Conservation (phyloP, 2,329 filamentous ascomycete species). For the Nemania serpens region DNA sequence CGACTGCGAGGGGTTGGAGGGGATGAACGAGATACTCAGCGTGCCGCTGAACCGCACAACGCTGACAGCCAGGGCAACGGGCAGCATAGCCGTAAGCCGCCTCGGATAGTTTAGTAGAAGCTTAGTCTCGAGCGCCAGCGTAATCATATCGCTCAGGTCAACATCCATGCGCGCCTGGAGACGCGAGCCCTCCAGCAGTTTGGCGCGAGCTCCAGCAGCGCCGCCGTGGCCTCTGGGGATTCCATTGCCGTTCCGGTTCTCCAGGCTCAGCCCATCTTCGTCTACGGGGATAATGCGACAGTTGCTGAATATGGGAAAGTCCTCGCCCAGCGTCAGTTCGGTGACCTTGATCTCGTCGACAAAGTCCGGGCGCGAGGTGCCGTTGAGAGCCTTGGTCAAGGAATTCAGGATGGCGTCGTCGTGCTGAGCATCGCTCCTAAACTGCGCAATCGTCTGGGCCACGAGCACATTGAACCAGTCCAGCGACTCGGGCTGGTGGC, state of each 20-base stretch:
- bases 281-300: slow-evolving; percentile 92
- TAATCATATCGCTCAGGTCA: slow-evolving; percentile 94
- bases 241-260: slow-evolving; percentile 33
- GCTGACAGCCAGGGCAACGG: slow-evolving; percentile 88
- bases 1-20: slow-evolving; percentile 68
- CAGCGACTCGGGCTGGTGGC: slow-evolving; percentile 92
- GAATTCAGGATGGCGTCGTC: slow-evolving; percentile 88
- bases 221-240: slow-evolving; percentile 51
- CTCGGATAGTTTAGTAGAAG: slow-evolving; percentile 94
- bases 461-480: slow-evolving; percentile 99
- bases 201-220: slow-evolving; percentile 51
- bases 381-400: slow-evolving; percentile 83
- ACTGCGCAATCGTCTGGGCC: slow-evolving; percentile 94
- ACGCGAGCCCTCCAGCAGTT: slow-evolving; percentile 66
- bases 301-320: slow-evolving; percentile 98
- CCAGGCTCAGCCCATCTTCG: slow-evolving; percentile 70
- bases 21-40: slow-evolving; percentile 89
- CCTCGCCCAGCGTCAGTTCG: slow-evolving; percentile 90
- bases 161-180: slow-evolving; percentile 97
- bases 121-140: slow-evolving; percentile 91
- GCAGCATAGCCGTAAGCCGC: slow-evolving; percentile 83
- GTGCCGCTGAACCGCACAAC: slow-evolving; percentile 96
- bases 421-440: slow-evolving; percentile 87
- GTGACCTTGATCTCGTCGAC: slow-evolving; percentile 92
- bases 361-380: slow-evolving; percentile 84